Evolutionary conservation across 2,329 filamentous ascomycete species (phyloP), one percentile per base, ranked within the genome.

Genomic region (Phialocephala sp.): DNA sequence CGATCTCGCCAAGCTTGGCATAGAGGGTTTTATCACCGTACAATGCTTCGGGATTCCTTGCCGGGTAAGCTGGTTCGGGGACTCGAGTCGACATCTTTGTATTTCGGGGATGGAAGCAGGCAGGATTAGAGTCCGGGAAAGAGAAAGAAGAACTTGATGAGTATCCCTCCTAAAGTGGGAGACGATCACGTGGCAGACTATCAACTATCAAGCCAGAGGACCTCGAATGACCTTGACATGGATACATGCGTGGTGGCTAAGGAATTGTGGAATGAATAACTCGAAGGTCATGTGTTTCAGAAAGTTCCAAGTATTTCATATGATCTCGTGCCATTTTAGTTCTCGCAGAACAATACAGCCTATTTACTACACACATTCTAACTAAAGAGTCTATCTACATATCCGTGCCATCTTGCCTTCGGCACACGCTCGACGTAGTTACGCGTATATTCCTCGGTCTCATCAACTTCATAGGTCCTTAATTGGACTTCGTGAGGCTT

Each of bases 381-480:
- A 59, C 63, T 66, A 52, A 74, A 74, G 0, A 74, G 37, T 59
- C 50, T 70, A 64, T 73, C 71, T 8, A 73, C 52, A 52, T 66
- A 73, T 2, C 60, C 68, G 65, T 73, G 69, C 59, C 55, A 69
- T 27, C 62, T 72, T 11, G 70, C 73, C 55, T 63, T 72, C 15
- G 72, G 71, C 12, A 52, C 27, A 52, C 67, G 66, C 59, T 73
- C 71, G 4, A 86, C 79, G 73, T 82, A 89, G 59, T 83, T 83
- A 59, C 80, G 77, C 22, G 83, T 83, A 72, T 89, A 89, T 70
- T 86, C 84, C 55, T 88, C 87, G 71, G 90, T 87, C 70, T 88
- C 86, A 9, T 84, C 84, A 11, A 88, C 73, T 66, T 86, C 86
- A 9, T 81, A 79, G 22, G 81, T 70, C 56, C 71, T 76, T 50